These are phyloP conservation scores for Arctium minus DNA, from an alignment of 129 eudicot species.

Conservation along the genomic window DNA sequence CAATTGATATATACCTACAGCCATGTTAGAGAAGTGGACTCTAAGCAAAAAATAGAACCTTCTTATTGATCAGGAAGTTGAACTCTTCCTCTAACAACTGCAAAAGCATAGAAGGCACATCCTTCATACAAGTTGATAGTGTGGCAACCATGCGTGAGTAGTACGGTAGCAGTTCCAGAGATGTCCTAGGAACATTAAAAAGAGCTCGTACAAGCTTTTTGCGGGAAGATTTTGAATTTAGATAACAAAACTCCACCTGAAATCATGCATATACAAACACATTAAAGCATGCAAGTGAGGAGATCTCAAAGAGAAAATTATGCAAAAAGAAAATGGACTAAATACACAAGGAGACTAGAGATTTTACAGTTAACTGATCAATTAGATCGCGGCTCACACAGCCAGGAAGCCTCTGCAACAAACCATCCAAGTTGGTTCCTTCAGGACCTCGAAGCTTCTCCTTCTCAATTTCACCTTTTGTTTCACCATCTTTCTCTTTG, in stretches of 20 bases:
- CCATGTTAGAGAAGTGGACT: not conserved
- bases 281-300: not conserved
- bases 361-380: slow-evolving; percentile 81
- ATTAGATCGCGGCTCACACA: slow-evolving; percentile 97
- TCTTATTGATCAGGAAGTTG: slow-evolving; percentile 72
- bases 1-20: not conserved
- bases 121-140: slow-evolving; percentile 92
- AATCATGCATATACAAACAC: not conserved
- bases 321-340: not conserved
- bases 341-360: not conserved
- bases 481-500: slow-evolving; percentile 69
- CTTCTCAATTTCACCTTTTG: slow-evolving; percentile 66
- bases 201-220: slow-evolving; percentile 92
- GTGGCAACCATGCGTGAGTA: slow-evolving; percentile 99
- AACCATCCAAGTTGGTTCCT: slow-evolving; percentile 84
- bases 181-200: slow-evolving; percentile 92
- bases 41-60: slow-evolving; percentile 44
- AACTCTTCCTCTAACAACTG: slow-evolving; percentile 95
- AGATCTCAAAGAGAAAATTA: not conserved
- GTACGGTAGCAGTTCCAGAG: slow-evolving; percentile 82
- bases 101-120: slow-evolving; percentile 81
- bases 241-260: slow-evolving; percentile 94
- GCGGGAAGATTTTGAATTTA: slow-evolving; percentile 82
- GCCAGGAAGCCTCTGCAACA: slow-evolving; percentile 89
- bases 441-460: slow-evolving; percentile 89